Conservation (phyloP, 1,284 basidiomycete genomes). For the Naganishia sp. region DNA sequence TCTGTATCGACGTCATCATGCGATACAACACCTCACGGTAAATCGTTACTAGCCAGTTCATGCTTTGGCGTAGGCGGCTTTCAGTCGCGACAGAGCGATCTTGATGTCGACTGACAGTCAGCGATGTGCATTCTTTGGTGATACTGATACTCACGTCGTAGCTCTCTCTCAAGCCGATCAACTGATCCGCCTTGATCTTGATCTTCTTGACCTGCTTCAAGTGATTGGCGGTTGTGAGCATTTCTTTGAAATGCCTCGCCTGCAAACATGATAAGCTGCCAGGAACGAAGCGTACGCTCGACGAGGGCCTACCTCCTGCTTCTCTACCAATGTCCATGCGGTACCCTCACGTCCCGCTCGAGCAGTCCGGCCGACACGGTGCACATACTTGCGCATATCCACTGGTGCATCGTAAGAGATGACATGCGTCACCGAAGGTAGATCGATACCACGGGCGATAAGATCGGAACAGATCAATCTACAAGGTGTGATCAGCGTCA, state of each 20-base stretch:
- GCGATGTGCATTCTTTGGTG: background rate
- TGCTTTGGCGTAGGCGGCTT: conserved; percentile 25
- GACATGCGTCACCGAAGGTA: conserved; percentile 86
- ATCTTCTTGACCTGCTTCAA: conserved; percentile 70
- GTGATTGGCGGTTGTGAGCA: conserved; percentile 76
- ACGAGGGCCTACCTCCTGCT: conserved; percentile 73
- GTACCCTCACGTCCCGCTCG: conserved; percentile 82
- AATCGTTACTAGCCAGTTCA: background rate
- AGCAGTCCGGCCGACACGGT: conserved; percentile 92
- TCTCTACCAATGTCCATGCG: conserved; percentile 93
- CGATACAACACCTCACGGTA: background rate
- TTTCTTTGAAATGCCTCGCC: conserved; percentile 85
- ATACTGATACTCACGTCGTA: conserved; percentile 60
- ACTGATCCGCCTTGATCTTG: conserved; percentile 66
- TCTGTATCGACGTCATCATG: background rate
- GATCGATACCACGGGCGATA: conserved; percentile 94
- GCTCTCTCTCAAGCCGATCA: conserved; percentile 60
- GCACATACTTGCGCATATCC: conserved; percentile 97
- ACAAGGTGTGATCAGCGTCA: background rate
- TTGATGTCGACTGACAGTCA: background rate
- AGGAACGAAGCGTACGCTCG: background rate
- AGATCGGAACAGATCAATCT: conserved; percentile 94
- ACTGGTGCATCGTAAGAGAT: conserved; percentile 92
- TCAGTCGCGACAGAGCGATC: conserved; percentile 30
- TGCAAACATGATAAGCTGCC: conserved; percentile 43